Conservation (phyloP, 1,284 basidiomycete species). For the Papiliotrema fonsecae region DNA sequence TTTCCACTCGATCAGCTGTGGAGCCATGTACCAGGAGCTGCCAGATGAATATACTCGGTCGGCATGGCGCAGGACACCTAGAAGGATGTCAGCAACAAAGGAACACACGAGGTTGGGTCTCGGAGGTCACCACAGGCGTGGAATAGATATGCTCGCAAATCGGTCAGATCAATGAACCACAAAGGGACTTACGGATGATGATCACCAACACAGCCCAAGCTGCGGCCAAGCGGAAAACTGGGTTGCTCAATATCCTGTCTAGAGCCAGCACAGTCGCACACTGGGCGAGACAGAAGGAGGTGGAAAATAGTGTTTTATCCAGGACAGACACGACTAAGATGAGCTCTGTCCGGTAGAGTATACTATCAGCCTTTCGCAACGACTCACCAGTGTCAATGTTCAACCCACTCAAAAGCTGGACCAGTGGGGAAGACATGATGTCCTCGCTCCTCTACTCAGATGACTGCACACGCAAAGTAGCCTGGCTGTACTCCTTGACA, state of each 20-base stretch:
- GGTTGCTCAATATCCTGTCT: slow-evolving; percentile 52
- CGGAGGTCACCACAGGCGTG: not conserved
- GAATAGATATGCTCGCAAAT: no score
- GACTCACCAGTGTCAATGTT: slow-evolving; percentile 4
- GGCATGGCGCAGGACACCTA: slow-evolving; percentile 65
- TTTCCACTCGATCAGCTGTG: slow-evolving; percentile 65
- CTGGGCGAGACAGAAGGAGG: slow-evolving; percentile 72
- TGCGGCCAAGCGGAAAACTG: slow-evolving; percentile 54
- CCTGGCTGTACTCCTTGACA: no score
- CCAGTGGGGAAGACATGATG: no score
- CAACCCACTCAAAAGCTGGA: not conserved
- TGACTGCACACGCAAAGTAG: no score
- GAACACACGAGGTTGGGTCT: no score
- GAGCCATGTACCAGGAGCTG: slow-evolving; percentile 57
- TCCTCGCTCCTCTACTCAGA: no score
- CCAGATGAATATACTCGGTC: slow-evolving; percentile 70
- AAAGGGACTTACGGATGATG: slow-evolving; percentile 61
- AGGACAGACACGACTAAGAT: slow-evolving; percentile 59
- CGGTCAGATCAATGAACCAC: no score
- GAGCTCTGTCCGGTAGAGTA: not conserved
- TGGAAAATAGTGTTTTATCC: slow-evolving; percentile 69
- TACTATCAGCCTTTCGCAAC: not conserved
- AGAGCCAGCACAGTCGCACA: slow-evolving; percentile 71
- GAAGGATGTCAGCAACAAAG: not conserved
- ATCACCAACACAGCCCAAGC: slow-evolving; percentile 58